A percentile compares a stretch with the other conserved stretches of the same genome.
Evolutionary conservation across 495 filamentous ascomycete genomes (phyloP).

Genomic region (Trichocladium antarcticum): DNA sequence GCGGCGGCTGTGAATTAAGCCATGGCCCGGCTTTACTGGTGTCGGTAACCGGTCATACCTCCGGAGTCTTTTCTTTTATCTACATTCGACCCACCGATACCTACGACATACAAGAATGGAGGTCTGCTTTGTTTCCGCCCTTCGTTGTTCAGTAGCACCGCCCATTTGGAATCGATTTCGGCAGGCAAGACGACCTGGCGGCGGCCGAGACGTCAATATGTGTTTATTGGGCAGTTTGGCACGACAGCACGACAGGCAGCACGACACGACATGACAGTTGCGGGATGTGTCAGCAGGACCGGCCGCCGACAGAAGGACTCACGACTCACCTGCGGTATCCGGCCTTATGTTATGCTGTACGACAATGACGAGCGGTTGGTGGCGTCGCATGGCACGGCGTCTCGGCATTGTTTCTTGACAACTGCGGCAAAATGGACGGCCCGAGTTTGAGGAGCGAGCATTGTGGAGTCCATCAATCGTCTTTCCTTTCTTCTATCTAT

Average conservation of each 20-base stretch:
- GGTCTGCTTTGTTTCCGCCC: not conserved
- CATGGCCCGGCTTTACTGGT: not conserved
- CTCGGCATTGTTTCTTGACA: not conserved
- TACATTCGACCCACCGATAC: not conserved
- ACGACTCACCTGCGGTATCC: not conserved
- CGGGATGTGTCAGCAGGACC: not conserved
- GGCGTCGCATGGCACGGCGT: not conserved
- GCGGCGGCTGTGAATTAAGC: conserved; percentile 7
- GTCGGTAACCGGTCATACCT: no score
- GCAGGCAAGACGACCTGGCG: no score
- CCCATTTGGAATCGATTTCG: no score
- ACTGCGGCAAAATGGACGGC: not conserved
- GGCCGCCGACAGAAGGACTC: not conserved
- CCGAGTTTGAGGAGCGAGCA: not conserved
- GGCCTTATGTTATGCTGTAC: not conserved
- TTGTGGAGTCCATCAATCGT: no score
- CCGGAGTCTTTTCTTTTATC: not conserved
- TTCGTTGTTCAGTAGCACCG: not conserved
- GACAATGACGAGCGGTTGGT: conserved; percentile 1
- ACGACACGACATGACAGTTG: not conserved
- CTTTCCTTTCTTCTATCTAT: not conserved
- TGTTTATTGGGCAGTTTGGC: not conserved
- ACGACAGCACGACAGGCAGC: not conserved
- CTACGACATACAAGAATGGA: not conserved
- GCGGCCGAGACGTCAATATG: no score